These are phyloP conservation scores for Cladosporium oxysporum DNA, from an alignment of 2,329 filamentous ascomycete species.

Conservation along the genomic window DNA sequence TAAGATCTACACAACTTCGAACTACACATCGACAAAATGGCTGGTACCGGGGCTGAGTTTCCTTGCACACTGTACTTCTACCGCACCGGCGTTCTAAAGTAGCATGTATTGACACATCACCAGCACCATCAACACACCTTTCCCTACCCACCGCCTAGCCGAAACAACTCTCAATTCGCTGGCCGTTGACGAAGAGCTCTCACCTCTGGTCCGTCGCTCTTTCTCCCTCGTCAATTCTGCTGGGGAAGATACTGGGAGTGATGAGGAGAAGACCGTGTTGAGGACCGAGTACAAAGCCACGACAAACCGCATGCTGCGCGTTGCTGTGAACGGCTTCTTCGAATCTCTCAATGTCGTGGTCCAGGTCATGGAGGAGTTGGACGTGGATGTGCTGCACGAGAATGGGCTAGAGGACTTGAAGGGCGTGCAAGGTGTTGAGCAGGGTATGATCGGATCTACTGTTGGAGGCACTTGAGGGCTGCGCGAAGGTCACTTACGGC, in stretches of 20 bases:
- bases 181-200: conserved; percentile 85
- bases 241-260: conserved; percentile 25
- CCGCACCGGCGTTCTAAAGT: not conserved
- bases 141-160: conserved; percentile 78
- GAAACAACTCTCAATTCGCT: conserved; percentile 73
- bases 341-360: conserved; percentile 83
- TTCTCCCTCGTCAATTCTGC: conserved; percentile 56
- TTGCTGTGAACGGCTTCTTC: conserved; percentile 95
- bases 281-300: conserved; percentile 79
- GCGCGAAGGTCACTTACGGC: not conserved
- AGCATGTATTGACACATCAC: conserved; percentile 3
- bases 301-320: conserved; percentile 94
- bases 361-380: conserved; percentile 87
- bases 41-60: conserved; percentile 32
- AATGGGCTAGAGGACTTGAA: conserved; percentile 43
- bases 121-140: conserved; percentile 75
- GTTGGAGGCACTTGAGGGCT: conserved; percentile 16
- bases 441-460: conserved; percentile 37
- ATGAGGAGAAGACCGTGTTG: conserved; percentile 57
- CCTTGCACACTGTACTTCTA: conserved; percentile 43
- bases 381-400: conserved; percentile 73
- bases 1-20: not conserved
- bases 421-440: conserved; percentile 42
- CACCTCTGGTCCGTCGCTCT: conserved; percentile 73
- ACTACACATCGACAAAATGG: conserved; percentile 11